phyloP scores from a whole-genome alignment of 805 yeast genomes.

The Wickerhamia fluorescens region DNA sequence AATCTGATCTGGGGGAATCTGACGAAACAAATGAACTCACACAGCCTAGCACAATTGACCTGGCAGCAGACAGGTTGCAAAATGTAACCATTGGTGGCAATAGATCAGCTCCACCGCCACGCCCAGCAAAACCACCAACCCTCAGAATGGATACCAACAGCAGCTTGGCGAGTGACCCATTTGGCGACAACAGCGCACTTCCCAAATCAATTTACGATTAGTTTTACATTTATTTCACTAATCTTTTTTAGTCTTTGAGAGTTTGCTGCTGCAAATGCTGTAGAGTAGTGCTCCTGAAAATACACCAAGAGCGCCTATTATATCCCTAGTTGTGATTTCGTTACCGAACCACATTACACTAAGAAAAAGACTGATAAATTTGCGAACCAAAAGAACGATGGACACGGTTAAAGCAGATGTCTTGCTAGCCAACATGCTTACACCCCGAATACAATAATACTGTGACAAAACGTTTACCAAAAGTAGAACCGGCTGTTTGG shows the following conservation, averaged over 20 bases:
- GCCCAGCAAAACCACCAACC: constrained; percentile 20
- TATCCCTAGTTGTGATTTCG: too few relatives aligned
- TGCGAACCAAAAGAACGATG: constrained; percentile 5
- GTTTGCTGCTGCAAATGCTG: constrained; percentile 1
- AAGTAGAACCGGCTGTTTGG: too few relatives aligned
- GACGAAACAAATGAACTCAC: constrained; percentile 13
- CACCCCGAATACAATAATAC: too few relatives aligned
- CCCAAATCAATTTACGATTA: constrained; percentile 12
- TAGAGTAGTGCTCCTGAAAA: constrained; percentile 8
- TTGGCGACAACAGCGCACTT: constrained; percentile 26
- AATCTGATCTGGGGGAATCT: constrained; percentile 31
- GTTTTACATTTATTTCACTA: too few relatives aligned
- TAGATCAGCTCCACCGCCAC: constrained; percentile 18
- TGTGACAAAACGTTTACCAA: too few relatives aligned
- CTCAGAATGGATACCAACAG: constrained; percentile 17
- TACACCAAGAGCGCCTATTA: constrained; percentile 48
- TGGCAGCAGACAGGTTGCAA: constrained; percentile 4
- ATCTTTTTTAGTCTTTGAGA: too few relatives aligned
- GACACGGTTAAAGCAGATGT: too few relatives aligned
- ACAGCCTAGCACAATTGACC: constrained; percentile 1
- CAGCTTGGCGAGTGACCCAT: constrained; percentile 29
- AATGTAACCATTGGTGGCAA: constrained; percentile 6
- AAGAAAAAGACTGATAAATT: too few relatives aligned
- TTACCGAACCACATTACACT: too few relatives aligned
- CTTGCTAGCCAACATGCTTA: too few relatives aligned